Conservation (phyloP, 1,284 basidiomycete species). For the Termitomyces sp. region DNA sequence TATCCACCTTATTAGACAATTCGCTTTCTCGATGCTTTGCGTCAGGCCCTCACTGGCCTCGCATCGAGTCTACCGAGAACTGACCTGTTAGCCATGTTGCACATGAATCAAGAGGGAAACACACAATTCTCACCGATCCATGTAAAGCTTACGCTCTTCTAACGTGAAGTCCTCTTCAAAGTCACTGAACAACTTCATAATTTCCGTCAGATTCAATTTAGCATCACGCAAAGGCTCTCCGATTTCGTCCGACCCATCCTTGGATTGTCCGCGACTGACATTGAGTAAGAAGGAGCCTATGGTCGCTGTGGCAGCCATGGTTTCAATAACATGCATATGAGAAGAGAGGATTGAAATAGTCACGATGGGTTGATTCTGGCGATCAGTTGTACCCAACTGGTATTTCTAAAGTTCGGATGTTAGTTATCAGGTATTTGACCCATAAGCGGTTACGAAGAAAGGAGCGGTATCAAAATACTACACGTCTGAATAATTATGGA, state of each 20-base stretch:
- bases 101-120: background rate
- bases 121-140: background rate
- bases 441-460: background rate
- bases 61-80: background rate
- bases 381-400: too few relatives aligned
- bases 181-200: background rate
- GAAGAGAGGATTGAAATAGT: background rate
- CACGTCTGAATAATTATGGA: background rate
- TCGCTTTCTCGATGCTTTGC: background rate
- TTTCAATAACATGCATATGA: background rate
- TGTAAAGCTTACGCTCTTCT: background rate
- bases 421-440: background rate
- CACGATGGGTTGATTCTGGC: background rate
- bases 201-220: background rate
- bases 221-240: background rate
- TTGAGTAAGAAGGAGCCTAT: background rate
- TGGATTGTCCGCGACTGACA: background rate
- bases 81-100: background rate
- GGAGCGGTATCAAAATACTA: background rate
- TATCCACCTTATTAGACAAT: background rate
- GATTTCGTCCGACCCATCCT: background rate
- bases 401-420: background rate
- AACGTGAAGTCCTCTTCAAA: background rate
- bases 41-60: background rate
- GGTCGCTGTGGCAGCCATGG: background rate